Evolutionary conservation across 225 moss, liverwort and hornwort species (phyloP), one percentile per base, ranked within the genome.

Genomic region (Anthoceros angustus): DNA sequence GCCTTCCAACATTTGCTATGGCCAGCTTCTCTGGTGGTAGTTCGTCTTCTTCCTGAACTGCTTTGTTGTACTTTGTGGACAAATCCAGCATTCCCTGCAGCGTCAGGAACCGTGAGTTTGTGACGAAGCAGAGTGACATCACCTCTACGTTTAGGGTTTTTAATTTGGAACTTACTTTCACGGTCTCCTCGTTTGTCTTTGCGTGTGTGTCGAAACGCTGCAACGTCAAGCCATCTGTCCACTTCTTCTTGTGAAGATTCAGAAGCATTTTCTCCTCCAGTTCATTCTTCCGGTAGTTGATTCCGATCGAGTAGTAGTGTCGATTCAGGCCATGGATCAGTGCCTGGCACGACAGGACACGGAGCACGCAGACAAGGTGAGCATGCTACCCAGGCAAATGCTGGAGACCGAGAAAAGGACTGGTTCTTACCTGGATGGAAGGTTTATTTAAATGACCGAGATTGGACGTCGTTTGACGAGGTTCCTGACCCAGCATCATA

Each of bases 401-500:
- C 64, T 43, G 21, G 21, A 60, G 6, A 9, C 18, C 6, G 23
- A 32, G 23, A 60, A 60, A 16, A 23, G 23, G 4, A 4, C 18
- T 23, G 4, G 23, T 40, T 16, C 62, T 40, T 9, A 93, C 93
- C 89, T 93, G 90, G 68, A 93, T 93, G 42, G 93, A 93, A 42
- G 90, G 93, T 70, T 93, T 93, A 70, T 93, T 93, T 18, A 93
- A 77, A 66, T 93, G 90, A 43, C 94, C 94, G 61, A 94, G 76
- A 49, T 94, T 90, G 10, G 94, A 94, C 20, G 94, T 94, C 21
- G 94, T 94, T 78, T 94, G 94, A 24, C 94, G 84, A 61, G 94
- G 94, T 70, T 94, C 94, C 66, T 94, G 94, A 12, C 94, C 94
- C 71, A 94, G 73, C 90, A 94, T 94, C 94, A 94, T 94, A 11